These are phyloP conservation scores for Mycena galericulata DNA, from an alignment of 768 basidiomycete species.

Conservation along the genomic window DNA sequence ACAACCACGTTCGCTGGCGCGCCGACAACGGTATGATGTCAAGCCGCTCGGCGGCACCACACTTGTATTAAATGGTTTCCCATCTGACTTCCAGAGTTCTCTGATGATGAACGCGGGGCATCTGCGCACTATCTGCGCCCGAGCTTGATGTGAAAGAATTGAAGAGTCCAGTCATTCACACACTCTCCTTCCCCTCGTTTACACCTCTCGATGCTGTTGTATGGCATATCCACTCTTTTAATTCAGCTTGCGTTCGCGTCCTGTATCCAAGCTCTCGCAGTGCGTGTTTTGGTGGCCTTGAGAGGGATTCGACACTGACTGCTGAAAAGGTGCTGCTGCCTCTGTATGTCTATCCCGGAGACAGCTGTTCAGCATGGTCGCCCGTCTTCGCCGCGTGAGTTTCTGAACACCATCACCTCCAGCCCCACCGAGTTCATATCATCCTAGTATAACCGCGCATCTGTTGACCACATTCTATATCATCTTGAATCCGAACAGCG, in stretches of 20 bases:
- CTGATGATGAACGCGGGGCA: too few species aligned
- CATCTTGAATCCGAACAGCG: conserved; percentile 22
- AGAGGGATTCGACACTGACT: background rate
- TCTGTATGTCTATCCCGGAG: conserved; percentile 17
- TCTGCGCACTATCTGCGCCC: too few species aligned
- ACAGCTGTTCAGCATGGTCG: conserved; percentile 26
- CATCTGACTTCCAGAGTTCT: too few species aligned
- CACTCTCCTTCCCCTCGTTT: background rate
- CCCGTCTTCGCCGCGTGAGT: conserved; percentile 14
- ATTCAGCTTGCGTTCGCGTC: conserved; percentile 13
- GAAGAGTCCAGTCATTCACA: too few species aligned
- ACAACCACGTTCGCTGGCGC: too few species aligned
- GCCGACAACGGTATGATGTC: too few species aligned
- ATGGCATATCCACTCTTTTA: conserved; percentile 10
- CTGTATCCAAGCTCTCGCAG: conserved; percentile 15
- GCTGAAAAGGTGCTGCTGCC: conserved; percentile 10
- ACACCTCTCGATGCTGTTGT: background rate
- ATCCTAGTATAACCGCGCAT: conserved; percentile 24
- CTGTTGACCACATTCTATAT: conserved; percentile 12
- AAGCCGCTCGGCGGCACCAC: too few species aligned
- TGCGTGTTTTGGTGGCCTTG: background rate
- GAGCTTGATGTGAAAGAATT: too few species aligned
- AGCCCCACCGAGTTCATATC: background rate
- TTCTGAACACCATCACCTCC: background rate
- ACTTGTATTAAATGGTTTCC: too few species aligned